Evolutionary conservation across 345 rosid genomes (phyloP).

Genomic region (Rhizophora apiculata): DNA sequence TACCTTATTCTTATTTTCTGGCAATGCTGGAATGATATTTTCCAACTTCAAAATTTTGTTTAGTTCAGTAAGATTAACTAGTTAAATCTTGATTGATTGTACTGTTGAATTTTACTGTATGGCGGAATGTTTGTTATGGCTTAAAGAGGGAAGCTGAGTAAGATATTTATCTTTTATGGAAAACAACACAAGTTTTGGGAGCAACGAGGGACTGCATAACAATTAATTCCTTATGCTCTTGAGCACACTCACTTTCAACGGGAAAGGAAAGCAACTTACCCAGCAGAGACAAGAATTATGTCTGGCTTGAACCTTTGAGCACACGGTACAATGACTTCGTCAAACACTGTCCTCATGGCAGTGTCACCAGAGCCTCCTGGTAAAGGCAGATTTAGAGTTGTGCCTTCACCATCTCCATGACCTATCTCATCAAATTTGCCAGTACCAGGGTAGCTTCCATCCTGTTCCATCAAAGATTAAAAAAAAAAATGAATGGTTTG

Average conservation of each 20-base stretch:
- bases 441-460: slow-evolving; percentile 95
- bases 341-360: slow-evolving; percentile 78
- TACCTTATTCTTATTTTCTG: too few relatives aligned
- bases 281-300: slow-evolving; percentile 93
- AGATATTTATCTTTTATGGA: too few relatives aligned
- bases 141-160: too few relatives aligned
- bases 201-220: too few relatives aligned
- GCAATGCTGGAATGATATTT: too few relatives aligned
- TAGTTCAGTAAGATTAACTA: background rate
- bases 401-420: slow-evolving; percentile 80
- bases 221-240: too few relatives aligned
- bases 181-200: too few relatives aligned
- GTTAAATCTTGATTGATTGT: background rate
- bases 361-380: slow-evolving; percentile 95
- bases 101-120: too few relatives aligned
- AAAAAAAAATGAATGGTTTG: slow-evolving; percentile 5
- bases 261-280: slow-evolving; percentile 44
- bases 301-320: slow-evolving; percentile 91
- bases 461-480: slow-evolving; percentile 31
- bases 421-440: slow-evolving; percentile 76
- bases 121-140: too few relatives aligned
- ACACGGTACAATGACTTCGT: slow-evolving; percentile 82
- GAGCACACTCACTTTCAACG: background rate
- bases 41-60: background rate
- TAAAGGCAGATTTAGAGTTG: slow-evolving; percentile 78